Evolutionary conservation across 768 basidiomycete species (phyloP), one percentile per base, ranked within the genome.

Genomic region (Suillus clintonianus): DNA sequence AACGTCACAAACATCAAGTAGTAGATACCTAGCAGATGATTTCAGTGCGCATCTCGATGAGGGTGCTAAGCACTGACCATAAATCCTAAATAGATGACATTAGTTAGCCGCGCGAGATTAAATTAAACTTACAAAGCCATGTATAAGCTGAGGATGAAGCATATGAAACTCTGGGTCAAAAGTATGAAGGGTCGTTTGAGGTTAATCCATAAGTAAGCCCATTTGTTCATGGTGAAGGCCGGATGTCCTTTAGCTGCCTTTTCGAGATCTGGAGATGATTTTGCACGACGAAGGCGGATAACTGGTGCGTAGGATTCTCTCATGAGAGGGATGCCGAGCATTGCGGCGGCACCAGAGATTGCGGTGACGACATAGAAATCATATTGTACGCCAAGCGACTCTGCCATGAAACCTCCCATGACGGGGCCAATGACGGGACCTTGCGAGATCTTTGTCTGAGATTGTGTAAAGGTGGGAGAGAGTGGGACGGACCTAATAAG

Each of bases 1-100:
- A 90, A 5, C 27, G 89, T 90, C 1, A 88, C 76, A 67, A 89
- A 88, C 82, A 89, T 86, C 48, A 92, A 78, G 77, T 90, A 92
- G 73, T 86, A 90, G 64, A 89, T 27, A 27, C 27, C 27, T 76
- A 42, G 5, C 30, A 53, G 32, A 30, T 58, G 11, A 15, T 22
- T 4, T 45, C n/a, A 45, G 43, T n/a, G 9, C 11, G 0, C 9
- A 22, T n/a, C 9, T 43, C 9, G 34, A 36, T 36, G 36, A 19
- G 27, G 27, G 27, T 27, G 27, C 27, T 4, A 27, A 4, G 27
- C 10, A 79, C 82, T 72, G 47, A 84, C 86, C 86, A 68, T 86
- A 88, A 75, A 86, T 81, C 72, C 87, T 27, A 27, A 27, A 27
- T 83, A 43, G 73, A 64, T 51, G 43, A n/a, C 43, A 45, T 50